Evolutionary conservation across 495 filamentous ascomycete species (phyloP).

Genomic region (Neurospora sp.): DNA sequence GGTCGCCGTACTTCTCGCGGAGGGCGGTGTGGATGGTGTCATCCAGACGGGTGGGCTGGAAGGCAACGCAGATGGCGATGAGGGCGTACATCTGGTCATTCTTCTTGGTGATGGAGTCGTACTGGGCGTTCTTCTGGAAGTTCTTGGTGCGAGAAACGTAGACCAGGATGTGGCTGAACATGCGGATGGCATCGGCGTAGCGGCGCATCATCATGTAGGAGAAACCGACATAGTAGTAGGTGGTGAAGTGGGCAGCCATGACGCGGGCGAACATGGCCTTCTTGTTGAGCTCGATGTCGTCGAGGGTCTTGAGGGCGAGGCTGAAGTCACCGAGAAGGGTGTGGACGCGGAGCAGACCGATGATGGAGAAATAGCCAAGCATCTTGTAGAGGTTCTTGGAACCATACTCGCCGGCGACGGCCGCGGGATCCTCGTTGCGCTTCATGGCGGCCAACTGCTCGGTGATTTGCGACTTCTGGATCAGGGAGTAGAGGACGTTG

Average conservation of each 20-base stretch:
- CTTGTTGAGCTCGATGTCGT: constrained; percentile 99
- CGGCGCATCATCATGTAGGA: constrained; percentile 99
- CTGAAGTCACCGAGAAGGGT: constrained; percentile 96
- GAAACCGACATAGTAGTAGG: constrained; percentile 99
- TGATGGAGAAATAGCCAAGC: constrained; percentile 98
- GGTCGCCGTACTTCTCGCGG: constrained; percentile 96
- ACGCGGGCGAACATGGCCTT: constrained; percentile 99
- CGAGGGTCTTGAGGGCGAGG: constrained; percentile 93
- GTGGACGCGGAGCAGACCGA: constrained; percentile 92
- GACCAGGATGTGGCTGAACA: constrained; percentile 99
- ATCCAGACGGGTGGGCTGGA: constrained; percentile 91
- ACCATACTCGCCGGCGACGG: constrained; percentile 89
- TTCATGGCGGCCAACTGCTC: constrained; percentile 94
- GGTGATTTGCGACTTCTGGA: constrained; percentile 93
- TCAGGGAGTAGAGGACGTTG: constrained; percentile 97
- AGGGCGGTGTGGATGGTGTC: constrained; percentile 98
- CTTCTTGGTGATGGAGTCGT: constrained; percentile 98
- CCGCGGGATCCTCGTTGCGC: constrained; percentile 75
- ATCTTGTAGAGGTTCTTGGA: constrained; percentile 88
- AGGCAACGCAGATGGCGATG: constrained; percentile 96
- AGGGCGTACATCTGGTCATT: constrained; percentile 99
- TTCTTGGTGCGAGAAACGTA: constrained; percentile 99
- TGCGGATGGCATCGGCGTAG: constrained; percentile 96
- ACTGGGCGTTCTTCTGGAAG: constrained; percentile 97
- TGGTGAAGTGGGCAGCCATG: constrained; percentile 99